Conservation (phyloP, 257 asterid genomes). For the Linderniella brevidens region DNA sequence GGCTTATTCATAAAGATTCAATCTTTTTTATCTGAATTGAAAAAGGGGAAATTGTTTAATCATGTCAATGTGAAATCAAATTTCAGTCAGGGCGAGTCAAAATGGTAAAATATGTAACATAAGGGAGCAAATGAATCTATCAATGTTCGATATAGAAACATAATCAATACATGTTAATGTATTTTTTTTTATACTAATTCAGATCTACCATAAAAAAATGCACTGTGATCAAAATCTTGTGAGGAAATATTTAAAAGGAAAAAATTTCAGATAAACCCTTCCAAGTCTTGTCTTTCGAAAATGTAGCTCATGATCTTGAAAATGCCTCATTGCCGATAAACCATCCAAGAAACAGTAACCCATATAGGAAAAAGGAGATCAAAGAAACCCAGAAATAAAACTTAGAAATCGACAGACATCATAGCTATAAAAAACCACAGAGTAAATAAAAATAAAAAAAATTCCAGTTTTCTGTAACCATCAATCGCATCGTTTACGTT, state of each 20-base stretch:
- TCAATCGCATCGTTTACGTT: no score
- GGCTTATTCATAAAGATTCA: no score
- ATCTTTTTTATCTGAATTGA: no score
- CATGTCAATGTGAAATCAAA: no score
- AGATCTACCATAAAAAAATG: conserved; percentile 9
- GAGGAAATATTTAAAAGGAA: neutral
- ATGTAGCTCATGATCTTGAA: neutral
- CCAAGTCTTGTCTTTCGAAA: neutral
- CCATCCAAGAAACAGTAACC: conserved; percentile 14
- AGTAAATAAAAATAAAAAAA: conserved; percentile 11
- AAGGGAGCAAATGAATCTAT: no score
- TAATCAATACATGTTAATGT: conserved; percentile 8
- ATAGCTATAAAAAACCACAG: conserved; percentile 6
- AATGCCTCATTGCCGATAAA: conserved; percentile 8
- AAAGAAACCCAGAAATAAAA: neutral
- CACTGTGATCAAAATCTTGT: conserved; percentile 16
- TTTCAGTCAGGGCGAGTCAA: no score
- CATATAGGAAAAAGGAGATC: conserved; percentile 5
- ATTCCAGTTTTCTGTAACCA: no score
- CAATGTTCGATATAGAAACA: no score
- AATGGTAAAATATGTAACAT: no score
- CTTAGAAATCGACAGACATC: conserved; percentile 1
- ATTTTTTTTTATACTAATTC: conserved; percentile 6
- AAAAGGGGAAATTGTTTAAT: no score
- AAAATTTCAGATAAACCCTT: neutral